These are phyloP conservation scores for Dictyostelium brefeldianum DNA, from an alignment of 78 protist genomes.

Conservation along the genomic window DNA sequence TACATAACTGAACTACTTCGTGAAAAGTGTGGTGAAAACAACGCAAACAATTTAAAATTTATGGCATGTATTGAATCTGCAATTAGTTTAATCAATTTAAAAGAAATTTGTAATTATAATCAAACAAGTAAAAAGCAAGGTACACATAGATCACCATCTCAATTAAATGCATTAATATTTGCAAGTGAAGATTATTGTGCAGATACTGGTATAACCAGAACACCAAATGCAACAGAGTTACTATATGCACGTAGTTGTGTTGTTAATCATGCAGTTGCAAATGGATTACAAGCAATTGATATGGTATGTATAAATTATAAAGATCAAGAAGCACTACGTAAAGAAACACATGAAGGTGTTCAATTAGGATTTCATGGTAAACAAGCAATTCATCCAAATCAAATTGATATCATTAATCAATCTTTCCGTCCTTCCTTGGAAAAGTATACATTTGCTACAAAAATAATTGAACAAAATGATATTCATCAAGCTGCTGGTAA, in stretches of 20 bases:
- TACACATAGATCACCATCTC: background rate
- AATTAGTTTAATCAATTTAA: slow-evolving; percentile 11
- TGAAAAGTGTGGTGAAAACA: background rate
- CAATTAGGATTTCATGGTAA: slow-evolving; percentile 85
- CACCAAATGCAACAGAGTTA: slow-evolving; percentile 57
- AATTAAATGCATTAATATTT: slow-evolving; percentile 70
- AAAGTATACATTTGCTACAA: slow-evolving; percentile 65
- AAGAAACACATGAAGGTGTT: slow-evolving; percentile 65
- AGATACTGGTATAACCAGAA: slow-evolving; percentile 82
- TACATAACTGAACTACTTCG: slow-evolving; percentile 26
- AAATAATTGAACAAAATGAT: slow-evolving; percentile 77
- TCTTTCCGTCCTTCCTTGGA: slow-evolving; percentile 58
- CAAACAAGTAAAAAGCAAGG: background rate
- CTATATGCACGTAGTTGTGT: slow-evolving; percentile 67
- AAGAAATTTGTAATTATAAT: slow-evolving; percentile 53
- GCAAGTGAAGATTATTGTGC: slow-evolving; percentile 85
- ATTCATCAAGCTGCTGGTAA: slow-evolving; percentile 60
- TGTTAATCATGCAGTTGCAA: slow-evolving; percentile 73
- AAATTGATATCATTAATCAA: slow-evolving; percentile 68
- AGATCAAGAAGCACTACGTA: slow-evolving; percentile 31
- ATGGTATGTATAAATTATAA: slow-evolving; percentile 85
- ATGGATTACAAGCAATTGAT: slow-evolving; percentile 81
- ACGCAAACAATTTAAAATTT: slow-evolving; percentile 29
- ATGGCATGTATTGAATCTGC: slow-evolving; percentile 82
- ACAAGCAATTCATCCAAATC: slow-evolving; percentile 85